Conservation (phyloP, 1,139 yeast species). For the Yamadazyma blattariae region DNA sequence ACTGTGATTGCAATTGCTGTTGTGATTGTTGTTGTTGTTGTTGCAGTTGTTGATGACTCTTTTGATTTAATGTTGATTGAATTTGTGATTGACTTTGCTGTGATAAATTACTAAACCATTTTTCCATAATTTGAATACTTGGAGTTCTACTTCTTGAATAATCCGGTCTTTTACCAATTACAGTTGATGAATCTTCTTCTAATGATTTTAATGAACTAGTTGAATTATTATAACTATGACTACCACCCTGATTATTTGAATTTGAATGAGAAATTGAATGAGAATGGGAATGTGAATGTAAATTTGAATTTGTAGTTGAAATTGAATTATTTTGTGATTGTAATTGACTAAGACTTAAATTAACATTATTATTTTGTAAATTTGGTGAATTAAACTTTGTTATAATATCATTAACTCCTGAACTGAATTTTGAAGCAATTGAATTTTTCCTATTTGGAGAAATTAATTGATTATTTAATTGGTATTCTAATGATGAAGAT, state of each 20-base stretch:
- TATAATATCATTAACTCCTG: constrained; percentile 43
- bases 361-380: neutral
- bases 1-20: too few species aligned
- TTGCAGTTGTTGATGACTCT: too few species aligned
- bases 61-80: neutral
- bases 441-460: constrained; percentile 27
- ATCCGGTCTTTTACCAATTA: constrained; percentile 22
- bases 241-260: neutral
- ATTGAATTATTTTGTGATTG: neutral
- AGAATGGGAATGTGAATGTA: neutral
- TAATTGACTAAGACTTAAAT: too few species aligned
- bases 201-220: constrained; percentile 32
- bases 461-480: constrained; percentile 2
- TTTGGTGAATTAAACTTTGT: constrained; percentile 31
- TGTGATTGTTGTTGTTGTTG: too few species aligned
- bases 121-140: constrained; percentile 44
- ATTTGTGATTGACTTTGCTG: constrained; percentile 5
- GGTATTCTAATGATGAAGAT: constrained; percentile 34
- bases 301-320: too few species aligned
- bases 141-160: constrained; percentile 33
- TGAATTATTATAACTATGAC: constrained; percentile 18
- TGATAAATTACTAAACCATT: constrained; percentile 39
- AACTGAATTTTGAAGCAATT: constrained; percentile 38
- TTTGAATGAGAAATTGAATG: neutral
- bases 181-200: constrained; percentile 18